Percentiles rank a stretch among this genome's conserved stretches.
phyloP scores from a whole-genome alignment of 2,329 filamentous ascomycete species.

The Cordyceps militaris region DNA sequence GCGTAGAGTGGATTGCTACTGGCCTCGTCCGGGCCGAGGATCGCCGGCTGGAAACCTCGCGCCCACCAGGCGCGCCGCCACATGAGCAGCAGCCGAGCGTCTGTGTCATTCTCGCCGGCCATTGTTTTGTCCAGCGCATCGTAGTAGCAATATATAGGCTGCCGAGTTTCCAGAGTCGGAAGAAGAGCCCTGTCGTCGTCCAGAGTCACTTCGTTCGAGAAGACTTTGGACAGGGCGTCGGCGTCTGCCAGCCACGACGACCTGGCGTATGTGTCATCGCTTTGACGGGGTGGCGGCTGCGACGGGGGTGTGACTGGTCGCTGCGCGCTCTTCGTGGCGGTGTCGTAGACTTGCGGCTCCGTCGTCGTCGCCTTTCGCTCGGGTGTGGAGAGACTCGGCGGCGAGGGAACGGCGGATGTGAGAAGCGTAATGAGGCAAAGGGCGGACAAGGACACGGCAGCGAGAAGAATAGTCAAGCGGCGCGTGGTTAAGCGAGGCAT shows the following conservation, averaged over 20 bases:
- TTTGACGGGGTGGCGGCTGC: slow-evolving; percentile 66
- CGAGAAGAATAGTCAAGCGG: slow-evolving; percentile 45
- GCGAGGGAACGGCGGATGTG: slow-evolving; percentile 39
- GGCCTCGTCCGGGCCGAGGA: slow-evolving; percentile 73
- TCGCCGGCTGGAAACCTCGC: slow-evolving; percentile 78
- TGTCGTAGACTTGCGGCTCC: slow-evolving; percentile 32
- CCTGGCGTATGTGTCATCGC: slow-evolving; percentile 70
- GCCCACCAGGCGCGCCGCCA: slow-evolving; percentile 97
- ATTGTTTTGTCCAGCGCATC: slow-evolving; percentile 60
- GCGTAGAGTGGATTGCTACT: slow-evolving; percentile 75
- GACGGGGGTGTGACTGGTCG: slow-evolving; percentile 64
- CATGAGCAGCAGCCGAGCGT: slow-evolving; percentile 71
- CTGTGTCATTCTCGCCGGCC: slow-evolving; percentile 58
- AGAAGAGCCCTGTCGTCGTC: slow-evolving; percentile 80
- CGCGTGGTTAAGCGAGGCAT: slow-evolving; percentile 45
- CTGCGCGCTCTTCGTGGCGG: slow-evolving; percentile 41
- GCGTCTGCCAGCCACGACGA: slow-evolving; percentile 83
- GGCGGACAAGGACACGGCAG: slow-evolving; percentile 45
- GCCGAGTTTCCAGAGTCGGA: slow-evolving; percentile 63
- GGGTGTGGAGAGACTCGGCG: slow-evolving; percentile 42
- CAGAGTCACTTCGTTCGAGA: slow-evolving; percentile 71
- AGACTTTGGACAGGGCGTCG: slow-evolving; percentile 79
- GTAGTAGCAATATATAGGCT: slow-evolving; percentile 86
- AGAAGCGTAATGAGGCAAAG: slow-evolving; percentile 48
- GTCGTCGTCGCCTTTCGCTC: slow-evolving; percentile 42